A percentile compares a stretch with the other conserved stretches of the same genome.
Evolutionary conservation across 768 basidiomycete species (phyloP).

Genomic region (Macrolepiota albuminosa): DNA sequence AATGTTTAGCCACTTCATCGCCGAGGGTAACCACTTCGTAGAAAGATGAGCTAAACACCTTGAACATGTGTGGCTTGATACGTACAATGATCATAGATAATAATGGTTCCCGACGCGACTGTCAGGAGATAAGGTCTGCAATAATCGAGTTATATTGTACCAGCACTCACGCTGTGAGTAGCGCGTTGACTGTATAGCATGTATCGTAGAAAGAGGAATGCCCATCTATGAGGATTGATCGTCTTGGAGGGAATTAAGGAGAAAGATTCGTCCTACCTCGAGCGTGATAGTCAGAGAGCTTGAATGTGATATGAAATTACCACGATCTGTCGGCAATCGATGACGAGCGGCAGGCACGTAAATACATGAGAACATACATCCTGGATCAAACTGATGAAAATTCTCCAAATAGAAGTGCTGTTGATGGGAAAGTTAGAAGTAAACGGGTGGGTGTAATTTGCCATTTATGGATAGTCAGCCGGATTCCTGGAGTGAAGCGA

Average conservation of each 20-base stretch:
- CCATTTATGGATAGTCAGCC: background rate
- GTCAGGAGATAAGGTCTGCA: background rate
- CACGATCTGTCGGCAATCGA: background rate
- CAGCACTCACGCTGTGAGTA: constrained; percentile 37
- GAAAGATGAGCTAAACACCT: background rate
- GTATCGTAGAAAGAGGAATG: constrained; percentile 21
- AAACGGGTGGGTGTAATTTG: background rate
- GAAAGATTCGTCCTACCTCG: background rate
- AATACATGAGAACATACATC: background rate
- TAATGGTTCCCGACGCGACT: constrained; percentile 51
- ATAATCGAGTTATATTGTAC: background rate
- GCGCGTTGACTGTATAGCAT: constrained; percentile 33
- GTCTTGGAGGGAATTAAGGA: constrained; percentile 3
- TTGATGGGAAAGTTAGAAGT: background rate
- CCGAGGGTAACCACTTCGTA: constrained; percentile 45
- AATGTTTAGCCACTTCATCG: constrained; percentile 37
- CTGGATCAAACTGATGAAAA: background rate
- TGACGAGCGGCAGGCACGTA: background rate
- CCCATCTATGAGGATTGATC: constrained; percentile 3
- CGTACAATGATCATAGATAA: constrained; percentile 52
- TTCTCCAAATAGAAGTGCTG: background rate
- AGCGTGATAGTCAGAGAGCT: background rate
- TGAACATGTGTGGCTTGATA: background rate
- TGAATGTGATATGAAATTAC: constrained; percentile 1
- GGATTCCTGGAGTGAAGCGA: background rate